Base-by-base conservation (phyloP, 768 basidiomycete species). In the Terana coerulea region DNA sequence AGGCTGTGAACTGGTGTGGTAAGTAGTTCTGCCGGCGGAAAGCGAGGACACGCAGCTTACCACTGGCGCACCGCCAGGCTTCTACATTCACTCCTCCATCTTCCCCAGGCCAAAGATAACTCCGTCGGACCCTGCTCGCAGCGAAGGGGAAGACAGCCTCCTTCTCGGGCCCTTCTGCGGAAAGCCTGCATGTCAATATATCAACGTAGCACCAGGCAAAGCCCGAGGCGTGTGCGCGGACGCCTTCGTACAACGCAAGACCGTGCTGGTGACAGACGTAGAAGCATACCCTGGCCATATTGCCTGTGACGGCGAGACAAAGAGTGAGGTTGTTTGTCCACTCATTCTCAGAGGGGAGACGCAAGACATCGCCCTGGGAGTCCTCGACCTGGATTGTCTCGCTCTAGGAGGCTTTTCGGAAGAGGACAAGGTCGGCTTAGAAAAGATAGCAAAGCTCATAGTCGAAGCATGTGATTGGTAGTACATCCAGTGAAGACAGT, bases 1-100 rank as follows among this genome's bases (percentile, higher is more conserved):
- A 81, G 47, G 80, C 87, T 3, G 90, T 95, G 19, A 95, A 95
- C 64, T 98, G 94, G 95, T 86, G 86, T 72, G 95, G 95, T 94
- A 59, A 71, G 89, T 69, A 6, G 37, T 6, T 17, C 9, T 17
- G 29, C 22, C 28, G 15, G 43, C 22, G 24, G 12, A 26, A 21
- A 25, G 26, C 45, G 7, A 33, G 36, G 24, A 40, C n/a, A 40
- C 8, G 10, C 24, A 19, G 10, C 24, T 17, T 40, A 22, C 28
- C 43, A 36, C 45, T 37, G 53, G 50, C 42, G n/a, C n/a, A 25
- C 45, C 22, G 49, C 51, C 66, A 95, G 93, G 95, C 10, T 95
- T 98, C 73, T 97, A 98, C 69, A 69, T 97, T 47, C 69, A 80
- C 52, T 72, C 86, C 1, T 67, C 70, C 28, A 69, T 88, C 43